phyloP scores from a whole-genome alignment of 2,329 filamentous ascomycete species.

The Verticillium tricorpus region DNA sequence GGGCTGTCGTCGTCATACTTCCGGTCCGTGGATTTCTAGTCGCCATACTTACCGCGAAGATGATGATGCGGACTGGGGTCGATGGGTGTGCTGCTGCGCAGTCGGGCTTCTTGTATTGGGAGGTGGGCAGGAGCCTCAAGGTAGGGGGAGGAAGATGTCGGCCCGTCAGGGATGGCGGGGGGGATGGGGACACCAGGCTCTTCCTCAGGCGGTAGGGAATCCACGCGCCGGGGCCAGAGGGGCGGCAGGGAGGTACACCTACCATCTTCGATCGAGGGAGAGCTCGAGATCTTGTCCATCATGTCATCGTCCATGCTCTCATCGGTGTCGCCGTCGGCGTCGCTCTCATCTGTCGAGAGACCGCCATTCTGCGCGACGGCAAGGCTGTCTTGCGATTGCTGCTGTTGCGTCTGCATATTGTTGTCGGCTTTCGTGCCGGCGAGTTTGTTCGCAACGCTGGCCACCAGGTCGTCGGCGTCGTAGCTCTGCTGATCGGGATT shows the following conservation, averaged over 20 bases:
- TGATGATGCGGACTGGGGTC: slow-evolving; percentile 35
- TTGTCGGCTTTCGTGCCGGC: slow-evolving; percentile 17
- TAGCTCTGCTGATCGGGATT: slow-evolving; percentile 38
- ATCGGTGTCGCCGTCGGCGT: slow-evolving; percentile 65
- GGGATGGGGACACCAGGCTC: neutral
- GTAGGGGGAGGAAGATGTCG: slow-evolving; percentile 38
- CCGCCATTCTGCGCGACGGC: slow-evolving; percentile 60
- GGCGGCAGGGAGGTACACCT: slow-evolving; percentile 53
- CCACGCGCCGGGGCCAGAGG: slow-evolving; percentile 39
- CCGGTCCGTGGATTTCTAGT: slow-evolving; percentile 14
- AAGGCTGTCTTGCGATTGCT: slow-evolving; percentile 47
- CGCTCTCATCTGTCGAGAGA: slow-evolving; percentile 52
- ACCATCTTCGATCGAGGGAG: slow-evolving; percentile 99
- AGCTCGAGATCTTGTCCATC: slow-evolving; percentile 98
- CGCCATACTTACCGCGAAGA: slow-evolving; percentile 44
- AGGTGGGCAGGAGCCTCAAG: slow-evolving; percentile 29
- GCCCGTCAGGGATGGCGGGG: slow-evolving; percentile 19
- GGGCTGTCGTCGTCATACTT: slow-evolving; percentile 13
- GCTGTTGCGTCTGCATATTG: slow-evolving; percentile 27
- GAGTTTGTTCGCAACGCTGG: slow-evolving; percentile 11
- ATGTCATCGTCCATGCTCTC: slow-evolving; percentile 83
- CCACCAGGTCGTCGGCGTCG: slow-evolving; percentile 30
- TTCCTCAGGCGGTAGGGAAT: slow-evolving; percentile 30
- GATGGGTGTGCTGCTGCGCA: slow-evolving; percentile 27
- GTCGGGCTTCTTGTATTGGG: slow-evolving; percentile 15